phyloP scores from a whole-genome alignment of 306 rosid genomes.

The Pachyrhizus erosus region DNA sequence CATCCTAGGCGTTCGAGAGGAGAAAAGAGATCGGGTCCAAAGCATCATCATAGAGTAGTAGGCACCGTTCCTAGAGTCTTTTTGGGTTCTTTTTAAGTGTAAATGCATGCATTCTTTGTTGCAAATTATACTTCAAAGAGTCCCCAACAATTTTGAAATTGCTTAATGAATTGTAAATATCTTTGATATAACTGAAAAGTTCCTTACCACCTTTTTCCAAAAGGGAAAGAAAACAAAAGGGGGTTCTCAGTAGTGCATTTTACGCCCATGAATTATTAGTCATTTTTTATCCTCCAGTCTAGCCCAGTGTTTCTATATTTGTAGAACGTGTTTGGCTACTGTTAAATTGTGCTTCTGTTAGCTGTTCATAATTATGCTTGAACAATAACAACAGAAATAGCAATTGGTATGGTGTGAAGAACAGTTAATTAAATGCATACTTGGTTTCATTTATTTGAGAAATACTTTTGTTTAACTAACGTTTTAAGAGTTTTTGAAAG shows the following conservation, averaged over 20 bases:
- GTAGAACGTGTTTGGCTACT: background rate
- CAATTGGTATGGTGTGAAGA: background rate
- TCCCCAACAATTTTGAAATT: slow-evolving; percentile 54
- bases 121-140: slow-evolving; percentile 57
- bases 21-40: slow-evolving; percentile 63
- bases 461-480: background rate
- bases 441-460: background rate
- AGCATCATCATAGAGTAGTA: slow-evolving; percentile 71
- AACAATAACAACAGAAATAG: background rate
- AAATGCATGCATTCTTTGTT: slow-evolving; percentile 52
- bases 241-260: slow-evolving; percentile 38
- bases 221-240: slow-evolving; percentile 22
- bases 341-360: background rate
- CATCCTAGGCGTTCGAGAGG: slow-evolving; percentile 62
- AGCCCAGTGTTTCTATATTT: background rate
- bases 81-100: slow-evolving; percentile 49
- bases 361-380: background rate
- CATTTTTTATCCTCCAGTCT: background rate
- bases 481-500: background rate
- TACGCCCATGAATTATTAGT: background rate
- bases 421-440: background rate
- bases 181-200: slow-evolving; percentile 21
- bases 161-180: slow-evolving; percentile 52
- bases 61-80: slow-evolving; percentile 44
- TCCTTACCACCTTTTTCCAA: slow-evolving; percentile 34